A percentile compares a stretch with the other conserved stretches of the same genome.
Evolutionary conservation across 495 filamentous ascomycete genomes (phyloP).

Genomic region (Neurospora sp.): DNA sequence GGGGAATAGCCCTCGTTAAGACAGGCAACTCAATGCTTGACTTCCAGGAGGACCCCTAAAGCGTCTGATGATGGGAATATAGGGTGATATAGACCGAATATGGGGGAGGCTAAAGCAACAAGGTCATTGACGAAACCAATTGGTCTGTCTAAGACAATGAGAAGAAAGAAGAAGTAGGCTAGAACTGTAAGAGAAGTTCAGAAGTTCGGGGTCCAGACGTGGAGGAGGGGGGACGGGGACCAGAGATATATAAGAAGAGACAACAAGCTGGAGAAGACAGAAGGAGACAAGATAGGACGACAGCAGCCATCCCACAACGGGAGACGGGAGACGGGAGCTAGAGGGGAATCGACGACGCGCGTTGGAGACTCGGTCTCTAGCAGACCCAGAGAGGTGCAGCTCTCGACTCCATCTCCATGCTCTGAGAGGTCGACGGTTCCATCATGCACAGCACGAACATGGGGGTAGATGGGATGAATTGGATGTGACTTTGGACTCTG

Average conservation of each 20-base stretch:
- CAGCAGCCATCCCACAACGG: conserved; percentile 4
- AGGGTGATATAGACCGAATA: conserved; percentile 15
- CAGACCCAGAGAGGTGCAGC: not conserved
- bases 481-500: not conserved
- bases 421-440: not conserved
- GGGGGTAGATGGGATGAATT: not conserved
- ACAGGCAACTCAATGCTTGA: conserved; percentile 22
- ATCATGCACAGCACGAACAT: not conserved
- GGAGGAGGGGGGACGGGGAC: not conserved
- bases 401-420: not conserved
- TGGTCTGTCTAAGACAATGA: conserved; percentile 23
- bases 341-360: not conserved
- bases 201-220: not conserved
- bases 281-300: conserved; percentile 9
- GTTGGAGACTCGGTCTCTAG: not conserved
- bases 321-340: not conserved
- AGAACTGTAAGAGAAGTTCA: not conserved
- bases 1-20: conserved; percentile 14
- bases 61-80: conserved; percentile 7
- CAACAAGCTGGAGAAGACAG: not conserved
- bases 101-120: conserved; percentile 26
- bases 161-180: conserved; percentile 1
- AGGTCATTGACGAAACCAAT: conserved; percentile 30
- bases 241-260: conserved; percentile 2
- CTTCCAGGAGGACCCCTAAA: conserved; percentile 5